phyloP scores from a whole-genome alignment of 2,329 filamentous ascomycete genomes.

The Septoria petroselini region DNA sequence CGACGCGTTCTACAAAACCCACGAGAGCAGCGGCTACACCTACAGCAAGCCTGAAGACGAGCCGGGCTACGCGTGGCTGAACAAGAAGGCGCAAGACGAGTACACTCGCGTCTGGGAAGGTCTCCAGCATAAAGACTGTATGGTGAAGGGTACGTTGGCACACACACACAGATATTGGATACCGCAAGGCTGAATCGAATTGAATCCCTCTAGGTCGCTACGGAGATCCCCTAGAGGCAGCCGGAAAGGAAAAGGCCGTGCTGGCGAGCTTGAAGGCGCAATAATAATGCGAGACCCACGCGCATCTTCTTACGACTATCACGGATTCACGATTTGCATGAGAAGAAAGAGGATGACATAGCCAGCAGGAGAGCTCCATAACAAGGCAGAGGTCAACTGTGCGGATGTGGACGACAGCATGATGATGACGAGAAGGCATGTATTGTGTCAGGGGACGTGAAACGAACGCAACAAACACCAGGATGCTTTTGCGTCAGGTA shows the following conservation, averaged over 20 bases:
- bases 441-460: no score
- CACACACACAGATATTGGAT: not conserved
- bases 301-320: not conserved
- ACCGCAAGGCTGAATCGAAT: not conserved
- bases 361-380: not conserved
- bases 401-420: not conserved
- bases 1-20: constrained; percentile 30
- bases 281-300: not conserved
- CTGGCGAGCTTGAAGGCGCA: constrained; percentile 23
- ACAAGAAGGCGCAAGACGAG: constrained; percentile 57
- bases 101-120: constrained; percentile 49
- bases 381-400: not conserved
- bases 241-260: constrained; percentile 35
- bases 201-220: constrained; percentile 34
- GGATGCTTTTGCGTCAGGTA: no score
- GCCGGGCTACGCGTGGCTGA: constrained; percentile 54
- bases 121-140: constrained; percentile 50
- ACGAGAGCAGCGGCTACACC: constrained; percentile 34
- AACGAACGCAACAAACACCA: no score
- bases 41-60: constrained; percentile 41
- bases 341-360: not conserved
- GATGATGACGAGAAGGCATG: no score
- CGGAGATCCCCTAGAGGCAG: constrained; percentile 38
- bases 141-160: constrained; percentile 34
- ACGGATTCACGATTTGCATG: constrained; percentile 7